These are phyloP conservation scores for Dryas drummondii DNA, from an alignment of 306 rosid species.

Conservation along the genomic window DNA sequence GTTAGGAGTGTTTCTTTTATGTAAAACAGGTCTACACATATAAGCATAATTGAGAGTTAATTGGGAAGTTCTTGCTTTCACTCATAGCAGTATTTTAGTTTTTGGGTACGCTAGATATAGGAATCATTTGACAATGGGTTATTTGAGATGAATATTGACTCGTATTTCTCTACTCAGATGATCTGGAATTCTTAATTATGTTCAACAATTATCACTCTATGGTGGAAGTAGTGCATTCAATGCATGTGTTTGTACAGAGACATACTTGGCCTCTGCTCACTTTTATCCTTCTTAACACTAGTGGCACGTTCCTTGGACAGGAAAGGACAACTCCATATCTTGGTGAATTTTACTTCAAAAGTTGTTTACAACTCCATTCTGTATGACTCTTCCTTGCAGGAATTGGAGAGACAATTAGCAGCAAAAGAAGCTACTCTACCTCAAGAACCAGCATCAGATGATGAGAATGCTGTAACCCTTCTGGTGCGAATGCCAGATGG, in stretches of 20 bases:
- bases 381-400: conserved; percentile 46
- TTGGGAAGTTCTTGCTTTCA: not conserved
- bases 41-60: not conserved
- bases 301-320: conserved; percentile 6
- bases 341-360: not conserved
- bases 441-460: conserved; percentile 69
- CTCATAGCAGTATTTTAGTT: not conserved
- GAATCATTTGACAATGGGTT: not conserved
- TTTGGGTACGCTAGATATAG: not conserved
- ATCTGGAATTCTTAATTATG: not conserved
- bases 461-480: conserved; percentile 74
- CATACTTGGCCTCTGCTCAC: conserved; percentile 11
- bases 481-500: conserved; percentile 95
- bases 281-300: conserved; percentile 4
- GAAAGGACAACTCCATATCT: not conserved
- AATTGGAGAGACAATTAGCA: conserved; percentile 70
- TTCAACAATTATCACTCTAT: not conserved
- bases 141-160: not conserved
- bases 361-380: conserved; percentile 30
- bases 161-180: not conserved
- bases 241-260: not conserved
- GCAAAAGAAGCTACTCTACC: conserved; percentile 82
- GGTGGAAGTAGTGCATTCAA: not conserved
- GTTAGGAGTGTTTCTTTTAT: not conserved
- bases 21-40: not conserved